Conservation (phyloP, 306 rosid genomes). For the Arachis hypogaea region DNA sequence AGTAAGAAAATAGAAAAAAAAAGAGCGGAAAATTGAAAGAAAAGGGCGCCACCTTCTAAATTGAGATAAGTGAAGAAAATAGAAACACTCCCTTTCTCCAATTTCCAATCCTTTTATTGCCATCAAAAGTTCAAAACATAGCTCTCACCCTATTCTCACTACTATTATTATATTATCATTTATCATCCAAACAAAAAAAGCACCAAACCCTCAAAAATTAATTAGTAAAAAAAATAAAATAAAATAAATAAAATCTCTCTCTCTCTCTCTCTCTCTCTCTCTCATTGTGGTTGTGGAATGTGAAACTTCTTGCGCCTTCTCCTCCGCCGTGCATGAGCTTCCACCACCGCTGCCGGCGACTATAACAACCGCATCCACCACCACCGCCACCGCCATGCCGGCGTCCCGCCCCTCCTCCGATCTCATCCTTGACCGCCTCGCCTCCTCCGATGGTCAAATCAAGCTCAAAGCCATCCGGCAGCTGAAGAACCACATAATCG, state of each 20-base stretch:
- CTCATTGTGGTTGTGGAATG: conserved; percentile 33
- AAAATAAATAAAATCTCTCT: neutral
- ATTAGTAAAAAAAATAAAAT: neutral
- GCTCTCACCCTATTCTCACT: neutral
- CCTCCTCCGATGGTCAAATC: conserved; percentile 51
- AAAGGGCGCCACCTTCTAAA: conserved; percentile 46
- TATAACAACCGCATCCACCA: neutral
- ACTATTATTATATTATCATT: neutral
- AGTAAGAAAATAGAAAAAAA: neutral
- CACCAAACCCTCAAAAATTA: neutral
- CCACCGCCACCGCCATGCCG: conserved; percentile 47
- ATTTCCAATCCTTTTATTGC: neutral
- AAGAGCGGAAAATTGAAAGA: conserved; percentile 22
- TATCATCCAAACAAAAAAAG: neutral
- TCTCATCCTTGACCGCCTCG: conserved; percentile 52
- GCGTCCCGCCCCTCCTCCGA: conserved; percentile 45
- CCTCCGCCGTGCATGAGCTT: conserved; percentile 48
- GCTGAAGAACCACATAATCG: conserved; percentile 71
- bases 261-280: neutral
- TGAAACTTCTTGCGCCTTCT: conserved; percentile 22
- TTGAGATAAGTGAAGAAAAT: neutral
- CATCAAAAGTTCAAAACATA: neutral
- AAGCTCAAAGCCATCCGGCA: conserved; percentile 72
- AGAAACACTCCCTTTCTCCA: neutral
- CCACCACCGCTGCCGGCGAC: conserved; percentile 19